Evolutionary conservation across 495 filamentous ascomycete species (phyloP).

Genomic region (Penicillium macrosclerotiorum): DNA sequence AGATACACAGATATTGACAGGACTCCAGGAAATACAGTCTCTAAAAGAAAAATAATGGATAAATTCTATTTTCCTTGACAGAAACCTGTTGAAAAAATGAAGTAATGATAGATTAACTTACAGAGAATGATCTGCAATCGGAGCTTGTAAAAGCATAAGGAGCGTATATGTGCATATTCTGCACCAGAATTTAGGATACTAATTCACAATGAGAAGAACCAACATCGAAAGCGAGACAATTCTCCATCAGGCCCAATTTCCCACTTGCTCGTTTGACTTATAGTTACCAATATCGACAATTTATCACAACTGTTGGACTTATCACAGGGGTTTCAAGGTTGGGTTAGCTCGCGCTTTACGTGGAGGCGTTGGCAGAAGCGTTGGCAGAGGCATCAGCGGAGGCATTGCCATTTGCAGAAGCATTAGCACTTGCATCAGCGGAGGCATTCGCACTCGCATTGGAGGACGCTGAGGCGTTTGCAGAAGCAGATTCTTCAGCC

Average conservation of each 20-base stretch:
- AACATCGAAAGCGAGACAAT: slow-evolving; percentile 6
- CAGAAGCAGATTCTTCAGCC: slow-evolving; percentile 4
- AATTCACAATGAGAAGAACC: slow-evolving; percentile 6
- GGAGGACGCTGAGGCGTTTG: too few relatives aligned
- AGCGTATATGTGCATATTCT: slow-evolving; percentile 12
- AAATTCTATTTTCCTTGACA: too few relatives aligned
- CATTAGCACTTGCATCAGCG: slow-evolving; percentile 5
- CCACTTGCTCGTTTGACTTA: background rate
- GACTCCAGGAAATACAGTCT: too few relatives aligned
- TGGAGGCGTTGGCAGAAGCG: slow-evolving; percentile 5
- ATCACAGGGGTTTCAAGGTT: background rate
- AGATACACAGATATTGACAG: too few relatives aligned
- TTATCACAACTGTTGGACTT: background rate
- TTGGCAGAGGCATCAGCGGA: slow-evolving; percentile 4
- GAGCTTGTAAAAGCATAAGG: slow-evolving; percentile 9
- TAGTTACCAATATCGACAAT: background rate
- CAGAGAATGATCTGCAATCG: background rate
- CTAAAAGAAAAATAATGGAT: too few relatives aligned
- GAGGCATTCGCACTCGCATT: too few relatives aligned
- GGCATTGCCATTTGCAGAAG: background rate
- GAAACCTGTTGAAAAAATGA: too few relatives aligned
- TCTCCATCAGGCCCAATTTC: background rate
- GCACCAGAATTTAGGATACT: slow-evolving; percentile 10
- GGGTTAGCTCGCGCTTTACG: background rate
- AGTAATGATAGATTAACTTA: slow-evolving; percentile 1